Evolutionary conservation across 176 grass and related monocot species (phyloP).

Genomic region (Triticum monococcum): DNA sequence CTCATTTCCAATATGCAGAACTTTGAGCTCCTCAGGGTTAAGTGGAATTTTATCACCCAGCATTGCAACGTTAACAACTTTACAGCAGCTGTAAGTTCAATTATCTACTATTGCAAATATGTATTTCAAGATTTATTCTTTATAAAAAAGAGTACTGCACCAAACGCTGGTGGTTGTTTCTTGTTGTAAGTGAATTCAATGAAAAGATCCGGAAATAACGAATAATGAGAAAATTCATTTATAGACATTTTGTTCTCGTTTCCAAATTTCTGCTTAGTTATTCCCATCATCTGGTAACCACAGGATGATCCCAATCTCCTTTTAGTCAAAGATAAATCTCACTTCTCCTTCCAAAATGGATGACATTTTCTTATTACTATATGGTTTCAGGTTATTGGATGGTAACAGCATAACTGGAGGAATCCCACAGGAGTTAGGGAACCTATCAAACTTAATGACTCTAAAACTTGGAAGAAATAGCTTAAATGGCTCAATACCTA

Average conservation of each 20-base stretch:
- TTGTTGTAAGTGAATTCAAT: no score
- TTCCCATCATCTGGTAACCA: no score
- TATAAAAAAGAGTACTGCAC: not conserved
- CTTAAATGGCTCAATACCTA: slow-evolving; percentile 75
- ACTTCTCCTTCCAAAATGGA: not conserved
- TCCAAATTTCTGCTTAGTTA: no score
- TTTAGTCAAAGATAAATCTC: not conserved
- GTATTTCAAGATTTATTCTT: not conserved
- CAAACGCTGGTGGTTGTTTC: no score
- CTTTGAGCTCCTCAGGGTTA: slow-evolving; percentile 55
- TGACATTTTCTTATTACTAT: not conserved
- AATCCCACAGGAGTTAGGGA: slow-evolving; percentile 73
- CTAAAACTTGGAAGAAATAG: slow-evolving; percentile 62
- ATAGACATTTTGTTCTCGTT: no score
- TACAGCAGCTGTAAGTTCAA: slow-evolving; percentile 66
- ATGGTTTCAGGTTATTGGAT: slow-evolving; percentile 55
- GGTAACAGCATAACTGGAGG: slow-evolving; percentile 76
- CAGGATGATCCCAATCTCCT: no score
- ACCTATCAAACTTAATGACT: slow-evolving; percentile 64
- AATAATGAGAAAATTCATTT: no score
- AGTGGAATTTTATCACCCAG: slow-evolving; percentile 64
- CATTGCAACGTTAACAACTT: slow-evolving; percentile 58
- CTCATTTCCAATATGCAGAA: slow-evolving; percentile 47
- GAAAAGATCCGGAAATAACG: no score
- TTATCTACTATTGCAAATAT: not conserved